Evolutionary conservation across 176 grass and related monocot species (phyloP), one percentile per base, ranked within the genome.

Genomic region (Aechmea fasciata): DNA sequence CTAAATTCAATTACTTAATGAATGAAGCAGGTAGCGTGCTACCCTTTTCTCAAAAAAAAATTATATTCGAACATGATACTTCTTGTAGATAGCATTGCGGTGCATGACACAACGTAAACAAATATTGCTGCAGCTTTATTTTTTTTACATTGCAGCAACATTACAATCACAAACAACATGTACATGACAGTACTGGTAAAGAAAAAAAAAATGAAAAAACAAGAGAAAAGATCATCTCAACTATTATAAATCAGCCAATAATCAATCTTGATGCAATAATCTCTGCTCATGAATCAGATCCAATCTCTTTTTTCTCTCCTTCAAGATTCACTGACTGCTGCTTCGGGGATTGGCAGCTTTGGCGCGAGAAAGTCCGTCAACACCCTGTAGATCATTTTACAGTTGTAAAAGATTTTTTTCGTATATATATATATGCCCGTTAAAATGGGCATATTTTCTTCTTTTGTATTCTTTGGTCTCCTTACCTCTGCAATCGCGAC

Each of bases 401-500:
- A 41, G 33, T 41, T 41, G 5, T 41, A 41, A 64, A 48, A 3
- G 13, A 73, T 33, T 49, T 19, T 55, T 13, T 55, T 26, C 25
- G 25, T 26, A 26, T 26, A 57, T 57, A 3, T 59, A 48, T 53
- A 29, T 68, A 1, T 7, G 79, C 20, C 47, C 20, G 78, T 13
- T 25, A 25, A 67, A 10, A 69, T 19, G 49, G 47, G 49, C 57
- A 64, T 48, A 2, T 50, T 66, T 18, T 20, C 22, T 67, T 5
- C 47, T 20, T 75, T 84, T n/a, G 24, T 9, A 72, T 65, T 66
- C 51, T 69, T 72, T 2, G 53, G 47, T 0, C 49, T 11, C 69
- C 69, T 90, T 57, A 96, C 91, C 91, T 91, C 48, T 78, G 69
- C 13, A 96, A 29, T 53, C 84, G 74, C 13, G 74, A 80, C 57